Percentiles rank a stretch among this genome's conserved stretches.
Conservation (phyloP, 169 alveolate genomes). For the Cryptosporidium viatorum region DNA sequence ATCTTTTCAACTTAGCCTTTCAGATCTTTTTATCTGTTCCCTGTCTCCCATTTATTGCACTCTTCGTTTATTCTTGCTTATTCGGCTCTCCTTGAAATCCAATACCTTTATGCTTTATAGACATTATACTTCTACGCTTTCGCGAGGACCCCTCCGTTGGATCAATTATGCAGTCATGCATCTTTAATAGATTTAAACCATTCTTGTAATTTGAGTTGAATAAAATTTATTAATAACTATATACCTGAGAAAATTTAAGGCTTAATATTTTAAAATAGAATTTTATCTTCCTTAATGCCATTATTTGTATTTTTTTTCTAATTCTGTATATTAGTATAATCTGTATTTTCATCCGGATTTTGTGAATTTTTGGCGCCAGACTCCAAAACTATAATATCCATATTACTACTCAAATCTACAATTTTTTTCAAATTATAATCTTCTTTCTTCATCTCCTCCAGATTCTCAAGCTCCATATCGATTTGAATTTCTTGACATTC, state of each 20-base stretch:
- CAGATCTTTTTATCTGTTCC: background rate
- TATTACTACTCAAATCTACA: background rate
- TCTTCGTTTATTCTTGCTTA: background rate
- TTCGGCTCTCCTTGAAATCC: background rate
- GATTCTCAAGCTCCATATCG: background rate
- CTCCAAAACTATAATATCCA: background rate
- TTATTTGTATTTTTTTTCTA: no score
- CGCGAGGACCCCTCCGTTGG: conserved; percentile 11
- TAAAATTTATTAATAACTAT: no score
- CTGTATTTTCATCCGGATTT: background rate
- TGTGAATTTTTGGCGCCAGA: background rate
- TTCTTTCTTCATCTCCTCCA: background rate
- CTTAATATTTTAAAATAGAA: no score
- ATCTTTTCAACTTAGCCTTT: background rate
- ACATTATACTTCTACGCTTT: conserved; percentile 12
- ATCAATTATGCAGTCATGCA: background rate
- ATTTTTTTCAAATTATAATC: background rate
- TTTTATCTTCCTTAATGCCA: background rate
- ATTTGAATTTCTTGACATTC: background rate
- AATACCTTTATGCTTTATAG: background rate
- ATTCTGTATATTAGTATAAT: background rate
- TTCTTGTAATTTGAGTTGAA: background rate
- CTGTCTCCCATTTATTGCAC: background rate
- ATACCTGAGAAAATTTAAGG: no score
- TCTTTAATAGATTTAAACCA: background rate